phyloP scores from a whole-genome alignment of 2,329 filamentous ascomycete genomes.

The Thyridium curvatum region DNA sequence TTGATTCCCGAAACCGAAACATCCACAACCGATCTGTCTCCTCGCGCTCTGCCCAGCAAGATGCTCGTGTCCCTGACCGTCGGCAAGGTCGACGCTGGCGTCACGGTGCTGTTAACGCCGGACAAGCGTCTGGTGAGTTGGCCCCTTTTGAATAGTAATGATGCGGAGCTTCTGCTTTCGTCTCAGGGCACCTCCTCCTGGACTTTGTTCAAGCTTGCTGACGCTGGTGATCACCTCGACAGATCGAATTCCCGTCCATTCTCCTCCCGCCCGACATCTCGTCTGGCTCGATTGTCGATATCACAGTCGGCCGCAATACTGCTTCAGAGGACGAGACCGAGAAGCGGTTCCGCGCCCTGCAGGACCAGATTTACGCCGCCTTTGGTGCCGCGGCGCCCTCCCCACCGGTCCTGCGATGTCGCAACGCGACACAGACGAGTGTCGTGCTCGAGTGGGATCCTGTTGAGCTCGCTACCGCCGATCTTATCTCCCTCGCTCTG shows the following conservation, averaged over 20 bases:
- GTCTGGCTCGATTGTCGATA: slow-evolving; percentile 95
- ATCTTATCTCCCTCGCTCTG: slow-evolving; percentile 80
- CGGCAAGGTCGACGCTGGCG: slow-evolving; percentile 97
- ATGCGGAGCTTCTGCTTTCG: too few species aligned
- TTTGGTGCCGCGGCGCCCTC: slow-evolving; percentile 78
- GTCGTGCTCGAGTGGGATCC: slow-evolving; percentile 98
- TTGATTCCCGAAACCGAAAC: slow-evolving; percentile 1
- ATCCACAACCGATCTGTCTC: not conserved
- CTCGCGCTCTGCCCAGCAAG: slow-evolving; percentile 16
- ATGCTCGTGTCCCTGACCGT: slow-evolving; percentile 98
- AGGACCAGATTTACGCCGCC: slow-evolving; percentile 77
- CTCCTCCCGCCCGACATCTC: slow-evolving; percentile 92
- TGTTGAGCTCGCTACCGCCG: slow-evolving; percentile 85
- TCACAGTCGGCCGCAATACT: slow-evolving; percentile 85
- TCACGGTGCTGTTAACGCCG: slow-evolving; percentile 91
- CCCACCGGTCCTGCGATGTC: slow-evolving; percentile 76
- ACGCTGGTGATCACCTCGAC: slow-evolving; percentile 16
- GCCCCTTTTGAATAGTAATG: slow-evolving; percentile 1
- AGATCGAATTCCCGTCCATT: slow-evolving; percentile 99
- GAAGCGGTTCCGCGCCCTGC: slow-evolving; percentile 74
- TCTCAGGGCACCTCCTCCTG: too few species aligned
- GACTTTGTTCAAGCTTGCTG: too few species aligned
- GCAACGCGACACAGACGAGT: slow-evolving; percentile 97
- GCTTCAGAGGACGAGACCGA: slow-evolving; percentile 70
- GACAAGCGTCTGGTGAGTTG: slow-evolving; percentile 85